phyloP scores from a whole-genome alignment of 139 green algal genomes.

The Ulvella scutata region DNA sequence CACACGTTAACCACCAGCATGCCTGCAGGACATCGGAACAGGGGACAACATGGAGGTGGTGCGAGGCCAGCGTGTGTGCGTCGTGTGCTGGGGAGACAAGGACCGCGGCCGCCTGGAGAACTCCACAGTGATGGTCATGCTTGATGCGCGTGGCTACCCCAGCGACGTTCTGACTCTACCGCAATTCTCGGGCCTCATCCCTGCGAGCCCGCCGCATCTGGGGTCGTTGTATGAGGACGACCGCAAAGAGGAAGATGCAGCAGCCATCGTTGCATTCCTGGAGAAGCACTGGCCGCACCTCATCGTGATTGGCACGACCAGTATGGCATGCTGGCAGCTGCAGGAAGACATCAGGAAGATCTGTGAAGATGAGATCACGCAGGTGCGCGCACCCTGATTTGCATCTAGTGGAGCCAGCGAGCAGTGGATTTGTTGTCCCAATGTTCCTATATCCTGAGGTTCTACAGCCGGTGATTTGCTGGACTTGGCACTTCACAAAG shows the following conservation, averaged over 20 bases:
- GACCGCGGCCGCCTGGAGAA: not conserved
- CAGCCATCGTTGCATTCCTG: conserved; percentile 24
- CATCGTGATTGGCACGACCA: conserved; percentile 47
- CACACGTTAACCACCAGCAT: no score
- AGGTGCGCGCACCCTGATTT: not conserved
- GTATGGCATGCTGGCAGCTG: conserved; percentile 37
- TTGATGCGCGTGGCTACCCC: not conserved
- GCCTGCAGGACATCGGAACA: not conserved
- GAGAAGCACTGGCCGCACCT: conserved; percentile 52
- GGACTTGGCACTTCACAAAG: no score
- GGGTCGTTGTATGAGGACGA: not conserved
- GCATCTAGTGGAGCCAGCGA: no score
- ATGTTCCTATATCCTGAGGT: no score
- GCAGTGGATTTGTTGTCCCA: no score
- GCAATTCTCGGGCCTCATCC: not conserved
- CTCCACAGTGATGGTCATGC: not conserved
- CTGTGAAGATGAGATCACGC: conserved; percentile 3
- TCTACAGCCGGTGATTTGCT: no score
- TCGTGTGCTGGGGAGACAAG: not conserved
- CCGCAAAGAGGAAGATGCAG: not conserved
- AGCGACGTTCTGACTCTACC: not conserved
- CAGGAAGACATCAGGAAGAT: conserved; percentile 41
- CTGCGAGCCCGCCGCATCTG: not conserved
- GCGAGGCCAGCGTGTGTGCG: not conserved
- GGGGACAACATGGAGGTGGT: not conserved